These are phyloP conservation scores for Vaccinium vitisidaea DNA, from an alignment of 148 eudicot genomes.

Conservation along the genomic window DNA sequence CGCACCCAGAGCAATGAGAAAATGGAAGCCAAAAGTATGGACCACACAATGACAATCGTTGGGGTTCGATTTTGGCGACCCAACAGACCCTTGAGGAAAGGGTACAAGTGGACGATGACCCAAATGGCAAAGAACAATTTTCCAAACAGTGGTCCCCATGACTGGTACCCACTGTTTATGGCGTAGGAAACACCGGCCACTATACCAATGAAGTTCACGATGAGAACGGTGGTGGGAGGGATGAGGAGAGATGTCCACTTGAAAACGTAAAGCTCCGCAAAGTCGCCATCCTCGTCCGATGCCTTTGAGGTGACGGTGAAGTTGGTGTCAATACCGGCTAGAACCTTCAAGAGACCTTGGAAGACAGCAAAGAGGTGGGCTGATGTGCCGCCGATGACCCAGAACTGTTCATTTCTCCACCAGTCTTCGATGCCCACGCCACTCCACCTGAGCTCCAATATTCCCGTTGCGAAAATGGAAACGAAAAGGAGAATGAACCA, in stretches of 20 bases:
- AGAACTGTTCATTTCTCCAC: conserved; percentile 94
- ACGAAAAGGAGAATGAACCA: conserved; percentile 70
- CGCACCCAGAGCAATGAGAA: conserved; percentile 86
- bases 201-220: conserved; percentile 68
- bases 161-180: conserved; percentile 75
- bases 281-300: conserved; percentile 75
- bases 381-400: conserved; percentile 91
- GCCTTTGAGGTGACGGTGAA: conserved; percentile 89
- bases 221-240: conserved; percentile 76
- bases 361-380: conserved; percentile 87
- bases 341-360: conserved; percentile 79
- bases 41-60: conserved; percentile 85
- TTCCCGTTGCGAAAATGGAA: conserved; percentile 70
- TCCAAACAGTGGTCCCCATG: conserved; percentile 87
- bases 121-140: conserved; percentile 80
- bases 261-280: conserved; percentile 71
- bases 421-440: conserved; percentile 79
- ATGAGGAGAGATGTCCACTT: conserved; percentile 81
- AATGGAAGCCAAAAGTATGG: conserved; percentile 72
- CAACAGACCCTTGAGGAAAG: conserved; percentile 83
- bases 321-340: conserved; percentile 80
- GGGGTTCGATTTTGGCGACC: conserved; percentile 81
- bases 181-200: conserved; percentile 83
- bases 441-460: conserved; percentile 78
- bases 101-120: conserved; percentile 82